These are phyloP conservation scores for Heliamphora exappendiculata DNA, from an alignment of 148 eudicot species.

Conservation along the genomic window DNA sequence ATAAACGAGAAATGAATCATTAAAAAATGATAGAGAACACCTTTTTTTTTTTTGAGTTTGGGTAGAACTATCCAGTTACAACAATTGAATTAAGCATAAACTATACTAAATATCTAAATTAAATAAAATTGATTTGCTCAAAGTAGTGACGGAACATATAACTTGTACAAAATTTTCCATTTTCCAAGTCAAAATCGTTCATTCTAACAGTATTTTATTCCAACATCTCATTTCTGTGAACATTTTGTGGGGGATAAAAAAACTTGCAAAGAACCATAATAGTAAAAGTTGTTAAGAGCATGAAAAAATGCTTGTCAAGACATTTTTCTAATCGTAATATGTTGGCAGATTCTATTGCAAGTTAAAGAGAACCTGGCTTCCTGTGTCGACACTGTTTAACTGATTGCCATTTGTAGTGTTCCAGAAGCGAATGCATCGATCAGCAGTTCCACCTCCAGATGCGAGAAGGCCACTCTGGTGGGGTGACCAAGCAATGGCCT, in stretches of 20 bases:
- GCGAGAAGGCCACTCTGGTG: conserved; percentile 83
- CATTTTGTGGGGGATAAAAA: background rate
- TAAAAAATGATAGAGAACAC: too few relatives aligned
- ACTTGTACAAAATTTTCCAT: background rate
- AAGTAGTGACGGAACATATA: too few relatives aligned
- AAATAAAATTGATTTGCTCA: too few relatives aligned
- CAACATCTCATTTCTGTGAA: too few relatives aligned
- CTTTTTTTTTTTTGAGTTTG: too few relatives aligned
- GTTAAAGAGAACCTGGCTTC: conserved; percentile 62
- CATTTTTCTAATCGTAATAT: background rate
- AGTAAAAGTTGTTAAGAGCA: background rate
- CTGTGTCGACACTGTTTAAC: conserved; percentile 73
- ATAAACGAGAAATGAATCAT: too few relatives aligned
- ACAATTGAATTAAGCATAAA: too few relatives aligned
- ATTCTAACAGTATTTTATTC: background rate
- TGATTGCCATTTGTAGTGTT: conserved; percentile 87
- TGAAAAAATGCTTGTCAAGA: background rate
- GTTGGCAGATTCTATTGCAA: background rate
- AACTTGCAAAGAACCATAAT: background rate
- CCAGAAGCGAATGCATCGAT: conserved; percentile 95
- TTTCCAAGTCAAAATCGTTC: too few relatives aligned
- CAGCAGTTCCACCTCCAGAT: conserved; percentile 98
- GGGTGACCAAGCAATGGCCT: conserved; percentile 98
- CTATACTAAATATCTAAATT: too few relatives aligned
- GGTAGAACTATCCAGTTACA: too few relatives aligned